A percentile compares a stretch with the other conserved stretches of the same genome.
These are phyloP conservation scores for Porpolomopsis calyptriformis DNA, from an alignment of 768 basidiomycete species.

Conservation along the genomic window DNA sequence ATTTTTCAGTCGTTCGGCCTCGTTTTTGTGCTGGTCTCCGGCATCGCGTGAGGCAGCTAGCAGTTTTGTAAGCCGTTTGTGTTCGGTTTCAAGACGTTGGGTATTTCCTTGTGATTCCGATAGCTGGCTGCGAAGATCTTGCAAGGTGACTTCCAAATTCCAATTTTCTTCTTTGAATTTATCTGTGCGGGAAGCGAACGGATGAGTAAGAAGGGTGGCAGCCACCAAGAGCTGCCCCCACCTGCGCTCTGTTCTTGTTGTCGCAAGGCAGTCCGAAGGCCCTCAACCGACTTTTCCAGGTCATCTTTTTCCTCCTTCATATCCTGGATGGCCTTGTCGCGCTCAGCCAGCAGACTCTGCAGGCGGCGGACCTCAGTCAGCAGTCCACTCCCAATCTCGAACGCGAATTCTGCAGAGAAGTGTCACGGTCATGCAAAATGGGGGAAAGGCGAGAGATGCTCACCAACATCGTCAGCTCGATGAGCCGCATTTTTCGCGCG, in stretches of 20 bases:
- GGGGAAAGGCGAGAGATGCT: slow-evolving; percentile 23
- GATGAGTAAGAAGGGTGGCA: slow-evolving; percentile 2
- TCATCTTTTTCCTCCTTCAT: slow-evolving; percentile 90
- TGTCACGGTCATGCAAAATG: slow-evolving; percentile 2
- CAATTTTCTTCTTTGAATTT: slow-evolving; percentile 98
- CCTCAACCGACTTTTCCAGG: slow-evolving; percentile 69
- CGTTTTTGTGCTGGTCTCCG: slow-evolving; percentile 79
- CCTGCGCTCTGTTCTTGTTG: slow-evolving; percentile 76
- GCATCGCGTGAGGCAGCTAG: slow-evolving; percentile 65
- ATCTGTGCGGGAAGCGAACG: slow-evolving; percentile 53
- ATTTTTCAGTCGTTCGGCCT: slow-evolving; percentile 59
- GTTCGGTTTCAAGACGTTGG: slow-evolving; percentile 70
- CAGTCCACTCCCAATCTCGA: slow-evolving; percentile 91
- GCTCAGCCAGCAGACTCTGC: slow-evolving; percentile 82
- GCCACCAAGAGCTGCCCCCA: slow-evolving; percentile 21
- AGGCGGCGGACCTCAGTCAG: slow-evolving; percentile 86
- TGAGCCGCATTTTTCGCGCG: slow-evolving; percentile 89
- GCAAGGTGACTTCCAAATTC: slow-evolving; percentile 91
- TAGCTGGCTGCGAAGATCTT: slow-evolving; percentile 71
- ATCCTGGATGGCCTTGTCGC: slow-evolving; percentile 86
- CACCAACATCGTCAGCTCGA: slow-evolving; percentile 81
- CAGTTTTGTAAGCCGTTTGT: slow-evolving; percentile 67
- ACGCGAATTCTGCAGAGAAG: slow-evolving; percentile 72
- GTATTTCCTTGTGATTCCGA: slow-evolving; percentile 52
- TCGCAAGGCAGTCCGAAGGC: slow-evolving; percentile 59